A percentile compares a stretch with the other conserved stretches of the same genome.
Evolutionary conservation across 2,329 filamentous ascomycete genomes (phyloP).

Genomic region (Penicillium sp.): DNA sequence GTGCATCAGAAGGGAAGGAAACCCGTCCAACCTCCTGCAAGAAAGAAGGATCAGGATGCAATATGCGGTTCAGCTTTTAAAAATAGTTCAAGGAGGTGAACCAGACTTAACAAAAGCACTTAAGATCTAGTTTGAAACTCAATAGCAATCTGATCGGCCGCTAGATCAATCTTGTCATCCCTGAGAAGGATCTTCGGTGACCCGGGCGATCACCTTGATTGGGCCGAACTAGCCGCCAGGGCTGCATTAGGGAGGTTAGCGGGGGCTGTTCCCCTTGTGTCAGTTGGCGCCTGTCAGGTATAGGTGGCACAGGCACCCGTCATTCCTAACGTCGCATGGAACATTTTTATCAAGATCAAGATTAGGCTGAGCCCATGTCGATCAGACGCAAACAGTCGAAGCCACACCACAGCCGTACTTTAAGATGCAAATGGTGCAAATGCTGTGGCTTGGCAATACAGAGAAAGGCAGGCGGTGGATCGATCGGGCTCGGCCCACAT

Average conservation of each 20-base stretch:
- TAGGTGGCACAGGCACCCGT: background rate
- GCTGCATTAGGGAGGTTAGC: conserved; percentile 12
- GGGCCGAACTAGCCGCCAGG: conserved; percentile 3
- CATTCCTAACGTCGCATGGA: conserved; percentile 19
- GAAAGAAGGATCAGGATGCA: background rate
- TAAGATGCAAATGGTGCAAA: background rate
- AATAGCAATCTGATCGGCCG: conserved; percentile 16
- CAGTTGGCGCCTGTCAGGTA: conserved; percentile 12
- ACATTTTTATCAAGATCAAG: conserved; percentile 3
- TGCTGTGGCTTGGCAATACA: background rate
- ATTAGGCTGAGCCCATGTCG: conserved; percentile 14
- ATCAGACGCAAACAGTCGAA: conserved; percentile 4
- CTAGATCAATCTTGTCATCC: background rate
- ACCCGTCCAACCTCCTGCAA: background rate
- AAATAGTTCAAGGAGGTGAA: conserved; percentile 10
- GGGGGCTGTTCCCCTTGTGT: background rate
- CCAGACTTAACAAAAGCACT: background rate
- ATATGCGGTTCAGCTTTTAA: conserved; percentile 4
- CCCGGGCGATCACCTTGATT: conserved; percentile 18
- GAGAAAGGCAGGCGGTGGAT: background rate
- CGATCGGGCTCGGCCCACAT: background rate
- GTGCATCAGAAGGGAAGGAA: background rate
- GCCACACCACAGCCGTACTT: conserved; percentile 15
- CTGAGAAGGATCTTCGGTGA: conserved; percentile 15
- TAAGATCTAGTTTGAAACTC: conserved; percentile 15